Evolutionary conservation across 768 basidiomycete species (phyloP).

Genomic region (Tulasnella calospora): DNA sequence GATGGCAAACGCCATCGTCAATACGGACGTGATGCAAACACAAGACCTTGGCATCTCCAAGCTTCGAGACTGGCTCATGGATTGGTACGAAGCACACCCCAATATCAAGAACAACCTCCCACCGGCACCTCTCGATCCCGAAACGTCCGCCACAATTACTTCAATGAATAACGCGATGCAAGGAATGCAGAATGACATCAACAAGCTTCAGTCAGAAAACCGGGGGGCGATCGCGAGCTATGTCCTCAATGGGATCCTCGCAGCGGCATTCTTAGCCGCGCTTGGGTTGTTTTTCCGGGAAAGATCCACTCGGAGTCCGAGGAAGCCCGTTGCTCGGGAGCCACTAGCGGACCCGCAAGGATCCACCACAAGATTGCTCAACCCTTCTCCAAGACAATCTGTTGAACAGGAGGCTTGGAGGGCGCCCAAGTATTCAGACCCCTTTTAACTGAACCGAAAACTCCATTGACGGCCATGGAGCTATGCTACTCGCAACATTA

Average conservation of each 20-base stretch:
- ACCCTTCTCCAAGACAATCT: too few relatives aligned
- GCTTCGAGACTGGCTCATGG: neutral
- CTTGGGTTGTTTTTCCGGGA: neutral
- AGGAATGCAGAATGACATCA: neutral
- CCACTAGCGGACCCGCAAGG: too few relatives aligned
- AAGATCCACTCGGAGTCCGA: neutral
- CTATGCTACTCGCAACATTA: too few relatives aligned
- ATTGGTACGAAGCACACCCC: constrained; percentile 13
- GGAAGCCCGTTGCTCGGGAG: too few relatives aligned
- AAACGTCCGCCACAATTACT: neutral
- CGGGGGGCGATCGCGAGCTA: neutral
- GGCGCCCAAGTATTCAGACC: too few relatives aligned
- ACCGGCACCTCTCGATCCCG: neutral
- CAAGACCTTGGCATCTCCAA: neutral
- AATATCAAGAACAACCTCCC: neutral
- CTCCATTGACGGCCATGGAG: too few relatives aligned
- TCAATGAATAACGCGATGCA: neutral
- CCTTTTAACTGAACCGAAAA: too few relatives aligned
- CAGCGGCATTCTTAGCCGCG: neutral
- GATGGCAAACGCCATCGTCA: neutral
- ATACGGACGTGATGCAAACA: neutral
- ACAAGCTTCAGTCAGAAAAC: neutral
- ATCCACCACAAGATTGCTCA: too few relatives aligned
- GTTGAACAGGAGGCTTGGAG: too few relatives aligned
- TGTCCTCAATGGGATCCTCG: neutral